Evolutionary conservation across 768 basidiomycete species (phyloP).

Genomic region (Naganishia vaughanmartiniae): DNA sequence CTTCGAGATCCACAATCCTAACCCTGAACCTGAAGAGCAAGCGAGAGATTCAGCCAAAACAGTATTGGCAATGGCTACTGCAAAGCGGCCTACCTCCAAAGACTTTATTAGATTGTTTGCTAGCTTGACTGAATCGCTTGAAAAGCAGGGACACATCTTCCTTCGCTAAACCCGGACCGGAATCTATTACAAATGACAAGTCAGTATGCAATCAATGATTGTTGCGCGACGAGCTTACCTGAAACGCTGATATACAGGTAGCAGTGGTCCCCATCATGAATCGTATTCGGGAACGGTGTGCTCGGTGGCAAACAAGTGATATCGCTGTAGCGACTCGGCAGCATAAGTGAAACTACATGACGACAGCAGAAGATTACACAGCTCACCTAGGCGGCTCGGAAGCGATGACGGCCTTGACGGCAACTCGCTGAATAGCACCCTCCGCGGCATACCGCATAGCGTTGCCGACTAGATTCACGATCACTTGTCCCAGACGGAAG

Average conservation of each 20-base stretch:
- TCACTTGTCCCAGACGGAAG: conserved; percentile 54
- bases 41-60: conserved; percentile 34
- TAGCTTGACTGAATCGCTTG: conserved; percentile 54
- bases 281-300: conserved; percentile 11
- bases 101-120: conserved; percentile 38
- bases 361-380: conserved; percentile 30
- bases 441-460: conserved; percentile 53
- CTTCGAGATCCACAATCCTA: conserved; percentile 54
- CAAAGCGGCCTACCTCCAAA: conserved; percentile 40
- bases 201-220: not conserved
- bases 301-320: conserved; percentile 14
- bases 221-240: not conserved
- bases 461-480: conserved; percentile 43
- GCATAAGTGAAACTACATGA: not conserved
- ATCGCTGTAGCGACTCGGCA: not conserved
- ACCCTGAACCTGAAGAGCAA: conserved; percentile 46
- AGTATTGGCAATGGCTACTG: too few relatives aligned
- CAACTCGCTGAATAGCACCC: conserved; percentile 44
- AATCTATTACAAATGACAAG: conserved; percentile 37
- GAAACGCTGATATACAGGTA: conserved; percentile 52
- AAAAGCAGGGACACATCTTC: conserved; percentile 53
- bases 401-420: conserved; percentile 48
- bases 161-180: conserved; percentile 53
- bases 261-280: conserved; percentile 32
- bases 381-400: conserved; percentile 45